Evolutionary conservation across 192 early-diverging fungal species (phyloP).

Genomic region (Spizellomyces punctatus): DNA sequence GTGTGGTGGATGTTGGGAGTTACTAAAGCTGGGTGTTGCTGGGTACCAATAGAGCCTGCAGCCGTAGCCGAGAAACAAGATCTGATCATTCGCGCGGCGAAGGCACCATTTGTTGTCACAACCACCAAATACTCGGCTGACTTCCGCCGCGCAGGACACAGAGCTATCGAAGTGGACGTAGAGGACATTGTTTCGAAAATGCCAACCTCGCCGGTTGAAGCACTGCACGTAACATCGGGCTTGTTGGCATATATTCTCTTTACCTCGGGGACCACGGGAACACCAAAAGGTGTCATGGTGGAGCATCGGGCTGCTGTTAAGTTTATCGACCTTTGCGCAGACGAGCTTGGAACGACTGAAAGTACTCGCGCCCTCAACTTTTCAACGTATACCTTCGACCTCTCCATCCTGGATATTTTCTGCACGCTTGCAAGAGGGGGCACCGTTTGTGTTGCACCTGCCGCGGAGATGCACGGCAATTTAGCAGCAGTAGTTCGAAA

Average conservation of each 20-base stretch:
- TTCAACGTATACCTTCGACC: slow-evolving; percentile 5
- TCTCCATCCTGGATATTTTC: slow-evolving; percentile 19
- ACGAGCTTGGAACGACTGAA: background rate
- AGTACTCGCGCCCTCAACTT: background rate
- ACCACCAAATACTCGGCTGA: background rate
- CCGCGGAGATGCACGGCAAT: background rate
- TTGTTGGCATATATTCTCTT: slow-evolving; percentile 36
- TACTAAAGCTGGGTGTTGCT: background rate
- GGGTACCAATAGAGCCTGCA: background rate
- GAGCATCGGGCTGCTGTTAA: slow-evolving; percentile 3
- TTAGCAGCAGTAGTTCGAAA: background rate
- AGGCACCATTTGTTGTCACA: background rate
- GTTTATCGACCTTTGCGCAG: background rate
- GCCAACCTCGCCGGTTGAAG: background rate
- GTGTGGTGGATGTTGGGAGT: background rate
- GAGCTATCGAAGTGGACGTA: background rate
- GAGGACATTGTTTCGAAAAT: slow-evolving; percentile 1
- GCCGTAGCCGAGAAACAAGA: background rate
- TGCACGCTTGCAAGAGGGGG: slow-evolving; percentile 3
- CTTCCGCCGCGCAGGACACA: background rate
- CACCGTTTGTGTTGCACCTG: background rate
- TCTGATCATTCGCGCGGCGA: background rate
- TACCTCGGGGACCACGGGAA: slow-evolving; percentile 48
- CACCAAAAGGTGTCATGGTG: slow-evolving; percentile 38
- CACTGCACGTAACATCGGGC: background rate